These are phyloP conservation scores for Boletus pseudo-olivaceus DNA, from an alignment of 768 basidiomycete genomes.

Conservation along the genomic window DNA sequence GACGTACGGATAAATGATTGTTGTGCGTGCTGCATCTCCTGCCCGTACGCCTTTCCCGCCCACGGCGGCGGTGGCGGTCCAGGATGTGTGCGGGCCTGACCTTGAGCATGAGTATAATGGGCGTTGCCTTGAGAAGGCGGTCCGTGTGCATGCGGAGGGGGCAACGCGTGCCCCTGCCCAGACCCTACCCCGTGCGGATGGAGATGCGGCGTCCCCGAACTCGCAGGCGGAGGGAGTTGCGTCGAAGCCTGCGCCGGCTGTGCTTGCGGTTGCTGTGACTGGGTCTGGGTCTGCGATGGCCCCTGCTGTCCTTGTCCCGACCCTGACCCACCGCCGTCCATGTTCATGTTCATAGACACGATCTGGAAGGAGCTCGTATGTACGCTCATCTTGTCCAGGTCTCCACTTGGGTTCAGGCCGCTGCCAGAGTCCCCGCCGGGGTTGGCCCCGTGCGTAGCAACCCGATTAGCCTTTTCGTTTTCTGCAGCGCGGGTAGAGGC, in stretches of 20 bases:
- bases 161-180: conserved; percentile 8
- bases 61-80: conserved; percentile 25
- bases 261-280: conserved; percentile 6
- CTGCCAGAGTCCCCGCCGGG: conserved; percentile 13
- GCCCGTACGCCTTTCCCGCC: conserved; percentile 21
- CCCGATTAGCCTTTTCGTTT: conserved; percentile 25
- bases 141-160: conserved; percentile 8
- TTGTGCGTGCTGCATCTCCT: conserved; percentile 33
- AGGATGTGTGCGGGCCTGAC: conserved; percentile 12
- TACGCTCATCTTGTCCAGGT: conserved; percentile 32
- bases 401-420: conserved; percentile 6
- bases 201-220: conserved; percentile 12
- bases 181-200: conserved; percentile 12
- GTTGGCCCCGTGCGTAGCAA: conserved; percentile 30
- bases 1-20: conserved; percentile 49
- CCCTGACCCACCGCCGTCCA: conserved; percentile 15
- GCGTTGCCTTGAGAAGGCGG: conserved; percentile 6
- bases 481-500: conserved; percentile 66
- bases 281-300: conserved; percentile 1
- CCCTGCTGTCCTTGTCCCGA: conserved; percentile 4
- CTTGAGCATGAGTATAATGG: conserved; percentile 8
- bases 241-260: conserved; percentile 11
- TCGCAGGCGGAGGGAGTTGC: conserved; percentile 8
- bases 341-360: conserved; percentile 19
- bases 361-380: conserved; percentile 66